Evolutionary conservation across 805 yeast species (phyloP), one percentile per base, ranked within the genome.

Genomic region (Nakazawaea wyomingensis): DNA sequence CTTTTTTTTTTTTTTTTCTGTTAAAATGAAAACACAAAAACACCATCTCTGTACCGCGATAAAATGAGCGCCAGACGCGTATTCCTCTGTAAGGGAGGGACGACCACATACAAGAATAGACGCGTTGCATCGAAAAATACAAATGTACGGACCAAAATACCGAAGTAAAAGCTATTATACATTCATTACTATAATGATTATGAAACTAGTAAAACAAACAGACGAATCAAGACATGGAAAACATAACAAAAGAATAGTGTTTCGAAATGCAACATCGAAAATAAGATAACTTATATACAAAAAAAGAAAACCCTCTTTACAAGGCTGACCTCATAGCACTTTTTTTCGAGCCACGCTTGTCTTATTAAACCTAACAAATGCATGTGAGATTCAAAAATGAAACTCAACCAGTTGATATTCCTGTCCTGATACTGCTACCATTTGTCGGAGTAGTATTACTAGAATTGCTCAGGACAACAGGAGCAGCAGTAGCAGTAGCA

Each of bases 351-450:
- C n/a, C n/a, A n/a, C n/a, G n/a, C n/a, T n/a, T n/a, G n/a, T n/a
- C n/a, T n/a, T n/a, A n/a, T n/a, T n/a, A n/a, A n/a, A n/a, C n/a
- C n/a, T n/a, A n/a, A n/a, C n/a, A n/a, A n/a, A n/a, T n/a, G n/a
- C n/a, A n/a, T n/a, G n/a, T n/a, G n/a, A n/a, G n/a, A n/a, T n/a
- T n/a, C n/a, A n/a, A n/a, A n/a, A n/a, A n/a, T n/a, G n/a, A n/a
- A n/a, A n/a, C n/a, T 37, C 20, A 37, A n/a, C 41, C 41, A 13
- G 34, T 37, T 5, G 41, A 28, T 10, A 37, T 29, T 17, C 41
- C 41, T n/a, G 41, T 37, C 26, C 41, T 37, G 3, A 37, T 29
- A n/a, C 17, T 34, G 8, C 37, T 17, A 24, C 17, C 17, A 26
- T 24, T 35, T 6, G 31, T 26, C 4, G 31, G 18, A 13, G 19